Evolutionary conservation across 179 eudicot species (phyloP), one percentile per base, ranked within the genome.

Genomic region (Beta macrorhiza): DNA sequence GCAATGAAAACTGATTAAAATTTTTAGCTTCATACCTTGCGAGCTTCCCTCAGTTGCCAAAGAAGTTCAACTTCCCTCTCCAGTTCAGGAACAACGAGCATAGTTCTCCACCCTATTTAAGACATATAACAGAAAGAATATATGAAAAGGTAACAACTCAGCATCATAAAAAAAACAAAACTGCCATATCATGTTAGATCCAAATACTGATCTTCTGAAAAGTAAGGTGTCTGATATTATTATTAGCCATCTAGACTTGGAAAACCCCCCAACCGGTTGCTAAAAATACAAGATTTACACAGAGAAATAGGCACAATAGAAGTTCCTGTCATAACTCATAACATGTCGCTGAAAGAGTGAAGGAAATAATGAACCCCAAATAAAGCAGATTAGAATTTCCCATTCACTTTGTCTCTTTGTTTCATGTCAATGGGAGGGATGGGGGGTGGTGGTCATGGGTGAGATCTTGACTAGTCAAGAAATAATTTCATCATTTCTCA

Each of bases 61-160:
- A 92, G 97, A 77, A 92, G 90, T 69, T 90, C 91, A 64, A 91
- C 97, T 90, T 96, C 99, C 85, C 84, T 90, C 85, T 91, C 98
- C 89, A 96, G 98, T 87, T 96, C 98, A 3, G 97, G 99, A 88
- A 96, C 97, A 85, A 94, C 98, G 67, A 96, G 97, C 99, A 96
- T 94, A 45, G 99, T 94, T 88, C 99, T 94, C 99, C 99, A 96
- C 55, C 99, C 99, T 96, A 88, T 75, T 81, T 62, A 89, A 77
- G 51, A 5, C 63, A 63, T 44, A 69, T 14, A 68, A 61, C 32
- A n/a, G 53, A 2, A 83, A n/a, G 80, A 62, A 17, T 44, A 42
- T 29, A 8, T 11, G 12, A 37, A 11, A 75, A 67, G 53, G 74
- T 45, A 20, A 64, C 22, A 37, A 51, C 25, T 25, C 5, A 65